phyloP scores from a whole-genome alignment of 441 rosid species.

The Raphanus hybrid region DNA sequence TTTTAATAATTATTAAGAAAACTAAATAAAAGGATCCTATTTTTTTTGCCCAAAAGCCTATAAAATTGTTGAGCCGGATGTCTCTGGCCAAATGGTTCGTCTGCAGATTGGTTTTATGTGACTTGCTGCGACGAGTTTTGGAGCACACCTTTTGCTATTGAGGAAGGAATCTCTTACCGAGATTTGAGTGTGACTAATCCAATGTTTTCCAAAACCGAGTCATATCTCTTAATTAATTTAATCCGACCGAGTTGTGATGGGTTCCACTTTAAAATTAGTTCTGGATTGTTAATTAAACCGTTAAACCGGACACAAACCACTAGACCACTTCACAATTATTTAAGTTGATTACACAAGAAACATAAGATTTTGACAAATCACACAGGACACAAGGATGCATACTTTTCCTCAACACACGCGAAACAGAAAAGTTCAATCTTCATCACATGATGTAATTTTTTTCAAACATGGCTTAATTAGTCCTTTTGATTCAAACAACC shows the following conservation, averaged over 20 bases:
- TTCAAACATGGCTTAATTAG: slow-evolving; percentile 12
- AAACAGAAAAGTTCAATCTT: slow-evolving; percentile 14
- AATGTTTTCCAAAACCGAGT: background rate
- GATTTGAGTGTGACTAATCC: background rate
- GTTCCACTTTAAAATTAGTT: background rate
- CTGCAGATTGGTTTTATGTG: no score
- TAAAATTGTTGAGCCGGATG: no score
- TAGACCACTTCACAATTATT: slow-evolving; percentile 1
- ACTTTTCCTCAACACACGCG: slow-evolving; percentile 1
- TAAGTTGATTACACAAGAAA: slow-evolving; percentile 22
- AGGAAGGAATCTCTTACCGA: background rate
- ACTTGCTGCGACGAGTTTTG: no score
- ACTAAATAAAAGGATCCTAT: no score
- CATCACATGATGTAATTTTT: slow-evolving; percentile 27
- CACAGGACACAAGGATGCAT: slow-evolving; percentile 20
- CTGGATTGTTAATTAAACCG: background rate
- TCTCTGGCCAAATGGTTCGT: no score
- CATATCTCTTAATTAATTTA: background rate
- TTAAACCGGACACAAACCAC: slow-evolving; percentile 16
- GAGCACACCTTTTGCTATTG: no score
- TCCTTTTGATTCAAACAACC: background rate
- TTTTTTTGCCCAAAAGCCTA: no score
- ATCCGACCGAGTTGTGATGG: background rate
- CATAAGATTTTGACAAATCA: slow-evolving; percentile 19
- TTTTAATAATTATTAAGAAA: no score